Conservation (phyloP, 2,329 filamentous ascomycete species). For the Grosmannia clavigera region DNA sequence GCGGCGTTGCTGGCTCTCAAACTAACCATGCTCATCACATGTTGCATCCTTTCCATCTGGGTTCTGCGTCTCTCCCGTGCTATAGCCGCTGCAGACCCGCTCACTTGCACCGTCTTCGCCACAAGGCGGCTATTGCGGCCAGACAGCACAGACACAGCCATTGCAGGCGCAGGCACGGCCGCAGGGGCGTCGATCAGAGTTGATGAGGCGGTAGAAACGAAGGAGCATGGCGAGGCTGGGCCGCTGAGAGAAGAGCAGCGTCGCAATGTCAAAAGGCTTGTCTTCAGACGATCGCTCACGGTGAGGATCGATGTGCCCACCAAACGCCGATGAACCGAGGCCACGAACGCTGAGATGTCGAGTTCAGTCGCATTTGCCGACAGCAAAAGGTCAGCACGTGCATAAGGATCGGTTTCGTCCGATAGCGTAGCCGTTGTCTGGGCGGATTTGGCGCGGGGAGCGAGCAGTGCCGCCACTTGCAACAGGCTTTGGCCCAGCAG, state of each 20-base stretch:
- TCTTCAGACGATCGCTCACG: not conserved
- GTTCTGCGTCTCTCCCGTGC: not conserved
- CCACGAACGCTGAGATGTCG: conserved; percentile 42
- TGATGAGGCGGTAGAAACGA: not conserved
- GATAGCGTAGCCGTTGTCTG: not conserved
- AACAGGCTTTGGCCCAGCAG: conserved; percentile 43
- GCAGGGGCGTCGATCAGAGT: not conserved
- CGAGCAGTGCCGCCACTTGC: conserved; percentile 34
- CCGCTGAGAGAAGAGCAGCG: not conserved
- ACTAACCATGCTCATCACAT: not conserved
- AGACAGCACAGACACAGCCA: not conserved
- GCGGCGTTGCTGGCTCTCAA: not conserved
- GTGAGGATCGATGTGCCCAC: conserved; percentile 25
- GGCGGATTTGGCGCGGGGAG: not conserved
- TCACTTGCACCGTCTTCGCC: conserved; percentile 7
- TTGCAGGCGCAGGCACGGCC: not conserved
- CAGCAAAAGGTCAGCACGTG: conserved; percentile 44
- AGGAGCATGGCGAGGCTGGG: not conserved
- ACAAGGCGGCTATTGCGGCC: conserved; percentile 2
- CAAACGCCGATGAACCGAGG: conserved; percentile 37
- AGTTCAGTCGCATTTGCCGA: conserved; percentile 39
- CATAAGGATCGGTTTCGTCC: conserved; percentile 23
- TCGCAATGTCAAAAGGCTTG: not conserved
- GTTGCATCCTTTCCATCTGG: not conserved
- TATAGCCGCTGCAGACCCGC: not conserved